Evolutionary conservation across 2,329 filamentous ascomycete genomes (phyloP).

Genomic region (Cladophialophora carrionii): DNA sequence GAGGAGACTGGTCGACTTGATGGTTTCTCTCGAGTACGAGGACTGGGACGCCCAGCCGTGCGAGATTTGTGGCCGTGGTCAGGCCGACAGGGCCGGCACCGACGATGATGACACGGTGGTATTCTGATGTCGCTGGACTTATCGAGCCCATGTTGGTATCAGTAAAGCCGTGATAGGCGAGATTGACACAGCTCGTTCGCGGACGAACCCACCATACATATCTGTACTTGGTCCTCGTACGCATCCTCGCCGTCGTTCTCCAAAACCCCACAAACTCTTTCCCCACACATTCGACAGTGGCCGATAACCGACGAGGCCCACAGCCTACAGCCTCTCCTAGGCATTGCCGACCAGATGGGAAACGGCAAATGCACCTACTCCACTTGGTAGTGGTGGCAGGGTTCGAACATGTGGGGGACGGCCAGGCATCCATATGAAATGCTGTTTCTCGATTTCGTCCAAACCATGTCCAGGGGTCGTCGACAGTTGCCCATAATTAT

Average conservation of each 20-base stretch:
- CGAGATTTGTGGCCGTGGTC: slow-evolving; percentile 30
- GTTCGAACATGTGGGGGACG: slow-evolving; percentile 12
- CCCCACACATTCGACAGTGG: slow-evolving; percentile 17
- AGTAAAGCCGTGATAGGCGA: not conserved
- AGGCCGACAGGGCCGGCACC: slow-evolving; percentile 29
- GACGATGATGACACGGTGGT: slow-evolving; percentile 29
- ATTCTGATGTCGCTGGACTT: slow-evolving; percentile 17
- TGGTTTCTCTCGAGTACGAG: slow-evolving; percentile 29
- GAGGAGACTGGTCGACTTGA: slow-evolving; percentile 31
- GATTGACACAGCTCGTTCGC: not conserved
- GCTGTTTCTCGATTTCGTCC: not conserved
- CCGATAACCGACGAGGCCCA: slow-evolving; percentile 6
- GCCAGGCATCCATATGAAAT: slow-evolving; percentile 4
- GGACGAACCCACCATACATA: slow-evolving; percentile 8
- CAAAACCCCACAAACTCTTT: slow-evolving; percentile 25
- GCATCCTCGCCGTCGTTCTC: slow-evolving; percentile 9
- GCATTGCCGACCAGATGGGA: slow-evolving; percentile 14
- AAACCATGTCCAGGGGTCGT: not conserved
- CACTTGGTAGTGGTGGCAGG: slow-evolving; percentile 3
- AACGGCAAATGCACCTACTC: slow-evolving; percentile 21
- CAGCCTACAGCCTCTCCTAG: not conserved
- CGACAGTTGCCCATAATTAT: not conserved
- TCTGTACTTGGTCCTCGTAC: not conserved
- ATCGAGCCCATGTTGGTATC: slow-evolving; percentile 20
- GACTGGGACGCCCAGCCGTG: slow-evolving; percentile 27